Evolutionary conservation across 495 filamentous ascomycete species (phyloP).

Genomic region (Xanthoparmelia taractica): DNA sequence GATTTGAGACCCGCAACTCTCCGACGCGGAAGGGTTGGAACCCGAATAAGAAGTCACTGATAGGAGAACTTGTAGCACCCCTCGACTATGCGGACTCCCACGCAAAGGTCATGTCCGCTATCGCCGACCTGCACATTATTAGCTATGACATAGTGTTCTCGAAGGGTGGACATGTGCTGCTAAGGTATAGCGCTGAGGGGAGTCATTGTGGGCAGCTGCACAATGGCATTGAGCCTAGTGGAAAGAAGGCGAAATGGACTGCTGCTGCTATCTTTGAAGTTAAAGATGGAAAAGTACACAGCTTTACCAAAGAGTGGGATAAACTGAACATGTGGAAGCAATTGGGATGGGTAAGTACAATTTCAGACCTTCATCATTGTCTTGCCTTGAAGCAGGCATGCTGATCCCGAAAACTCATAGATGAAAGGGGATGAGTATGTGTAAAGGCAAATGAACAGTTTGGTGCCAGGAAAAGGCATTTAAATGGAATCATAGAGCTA

Average conservation of each 20-base stretch:
- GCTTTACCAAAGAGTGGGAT: slow-evolving; percentile 35
- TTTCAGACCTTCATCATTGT: too few species aligned
- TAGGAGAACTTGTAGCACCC: slow-evolving; percentile 12
- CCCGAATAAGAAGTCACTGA: not conserved
- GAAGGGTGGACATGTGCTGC: slow-evolving; percentile 29
- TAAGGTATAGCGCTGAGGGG: slow-evolving; percentile 33
- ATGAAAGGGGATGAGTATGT: slow-evolving; percentile 30
- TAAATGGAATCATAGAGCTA: not conserved
- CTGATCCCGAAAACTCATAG: not conserved
- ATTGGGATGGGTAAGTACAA: slow-evolving; percentile 25
- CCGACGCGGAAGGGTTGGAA: not conserved
- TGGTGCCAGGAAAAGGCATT: not conserved
- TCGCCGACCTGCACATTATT: slow-evolving; percentile 31
- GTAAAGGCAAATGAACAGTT: slow-evolving; percentile 1
- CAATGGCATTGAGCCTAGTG: slow-evolving; percentile 30
- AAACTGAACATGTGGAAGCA: slow-evolving; percentile 34
- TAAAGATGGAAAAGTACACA: slow-evolving; percentile 31
- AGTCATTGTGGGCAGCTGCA: slow-evolving; percentile 30
- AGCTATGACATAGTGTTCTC: slow-evolving; percentile 31
- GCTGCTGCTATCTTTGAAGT: slow-evolving; percentile 35
- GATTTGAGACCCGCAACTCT: too few species aligned
- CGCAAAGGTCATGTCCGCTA: slow-evolving; percentile 29
- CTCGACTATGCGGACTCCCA: slow-evolving; percentile 34
- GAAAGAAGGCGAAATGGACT: slow-evolving; percentile 30
- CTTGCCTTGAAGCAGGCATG: not conserved